Percentiles rank a stretch among this genome's conserved stretches.
These are phyloP conservation scores for Phymatotrichopsis omnivora DNA, from an alignment of 2,329 filamentous ascomycete genomes.

Conservation along the genomic window DNA sequence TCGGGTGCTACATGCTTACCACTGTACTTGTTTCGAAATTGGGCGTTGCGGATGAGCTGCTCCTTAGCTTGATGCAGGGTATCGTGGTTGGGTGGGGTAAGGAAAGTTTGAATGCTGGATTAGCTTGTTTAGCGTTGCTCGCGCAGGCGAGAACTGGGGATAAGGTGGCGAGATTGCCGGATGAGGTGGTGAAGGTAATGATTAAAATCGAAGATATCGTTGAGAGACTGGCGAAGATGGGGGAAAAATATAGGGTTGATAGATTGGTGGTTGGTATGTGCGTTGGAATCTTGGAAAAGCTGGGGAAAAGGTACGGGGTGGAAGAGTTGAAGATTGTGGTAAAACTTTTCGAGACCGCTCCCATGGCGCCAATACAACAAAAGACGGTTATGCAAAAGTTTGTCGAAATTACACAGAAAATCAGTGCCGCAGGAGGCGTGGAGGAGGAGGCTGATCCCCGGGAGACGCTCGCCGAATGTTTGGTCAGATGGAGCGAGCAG, in stretches of 20 bases:
- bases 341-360: conserved; percentile 48
- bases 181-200: conserved; percentile 58
- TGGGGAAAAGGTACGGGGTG: conserved; percentile 32
- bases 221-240: conserved; percentile 50
- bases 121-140: conserved; percentile 71
- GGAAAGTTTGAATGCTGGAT: conserved; percentile 60
- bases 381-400: conserved; percentile 57
- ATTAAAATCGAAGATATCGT: conserved; percentile 53
- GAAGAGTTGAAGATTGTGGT: conserved; percentile 42
- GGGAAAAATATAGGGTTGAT: conserved; percentile 56
- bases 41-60: conserved; percentile 62
- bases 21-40: conserved; percentile 78
- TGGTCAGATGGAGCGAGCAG: conserved; percentile 56
- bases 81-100: conserved; percentile 65
- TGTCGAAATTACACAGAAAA: conserved; percentile 49
- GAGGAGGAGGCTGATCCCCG: conserved; percentile 47
- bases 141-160: conserved; percentile 57
- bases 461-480: conserved; percentile 52
- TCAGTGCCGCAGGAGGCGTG: conserved; percentile 31
- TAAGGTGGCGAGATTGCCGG: conserved; percentile 50
- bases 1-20: conserved; percentile 85
- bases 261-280: conserved; percentile 64
- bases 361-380: conserved; percentile 54
- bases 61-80: conserved; percentile 86
- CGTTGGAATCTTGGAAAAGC: conserved; percentile 44